Base-by-base conservation (phyloP, 768 basidiomycete species). In the Leccinum uliginosum region DNA sequence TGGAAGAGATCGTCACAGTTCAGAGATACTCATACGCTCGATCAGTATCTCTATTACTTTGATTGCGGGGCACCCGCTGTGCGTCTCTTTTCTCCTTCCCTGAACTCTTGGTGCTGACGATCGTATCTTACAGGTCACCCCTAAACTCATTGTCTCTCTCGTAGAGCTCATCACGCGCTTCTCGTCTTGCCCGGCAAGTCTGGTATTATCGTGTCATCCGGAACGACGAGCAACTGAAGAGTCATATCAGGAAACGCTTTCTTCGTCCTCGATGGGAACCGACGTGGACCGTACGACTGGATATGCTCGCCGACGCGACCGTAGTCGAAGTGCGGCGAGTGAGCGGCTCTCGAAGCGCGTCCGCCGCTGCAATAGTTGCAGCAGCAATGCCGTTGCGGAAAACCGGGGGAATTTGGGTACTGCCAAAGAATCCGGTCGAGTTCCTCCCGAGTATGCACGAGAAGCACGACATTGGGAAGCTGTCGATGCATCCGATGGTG, bases 291-390 rank as follows among this genome's bases (percentile, higher is more conserved):
- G 38, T 15, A 51, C 46, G 9, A 47, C 30, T 52, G 57, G 57
- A 53, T 52, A 51, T 50, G 27, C 35, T 3, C 12, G 26, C 2
- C 54, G 45, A 23, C 66, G 58, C 27, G 57, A 58, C 26, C 60
- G 59, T 15, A 63, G 60, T 54, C 53, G 32, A 32, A 63, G 59
- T 29, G 53, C 54, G 71, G 70, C 62, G 46, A 45, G 59, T 62
- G 71, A 61, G 54, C 67, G 70, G 64, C 62, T 58, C 3, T 44
- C 29, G 64, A 71, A 71, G 67, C 71, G 70, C 48, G 24, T 53
- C 47, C 65, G 67, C 44, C 54, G 56, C 17, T 27, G 40, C 11
- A 59, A 58, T 52, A 51, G 67, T 47, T 54, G 56, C 17, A 29
- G 40, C 9, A 59, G 59, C 53, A 53, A 57, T 57, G 50, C 58